Percentiles rank a stretch among this genome's conserved stretches.
Conservation (phyloP, 2,329 filamentous ascomycete species). For the Sarocladiaceae sp. region DNA sequence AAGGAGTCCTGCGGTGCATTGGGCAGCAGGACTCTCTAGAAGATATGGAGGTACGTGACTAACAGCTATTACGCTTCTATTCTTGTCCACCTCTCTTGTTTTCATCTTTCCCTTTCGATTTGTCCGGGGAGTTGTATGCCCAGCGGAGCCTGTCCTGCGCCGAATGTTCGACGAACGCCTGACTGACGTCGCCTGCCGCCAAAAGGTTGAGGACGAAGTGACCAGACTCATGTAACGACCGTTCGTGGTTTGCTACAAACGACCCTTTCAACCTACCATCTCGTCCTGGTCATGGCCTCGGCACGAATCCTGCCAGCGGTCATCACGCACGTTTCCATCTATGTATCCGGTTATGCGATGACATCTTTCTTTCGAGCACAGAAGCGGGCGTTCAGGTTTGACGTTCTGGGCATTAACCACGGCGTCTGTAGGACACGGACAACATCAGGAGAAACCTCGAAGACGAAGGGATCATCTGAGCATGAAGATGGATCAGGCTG, state of each 20-base stretch:
- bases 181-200: conserved; percentile 14
- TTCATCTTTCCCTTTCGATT: background rate
- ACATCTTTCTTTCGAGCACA: background rate
- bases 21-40: conserved; percentile 95
- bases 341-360: background rate
- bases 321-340: too few relatives aligned
- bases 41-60: conserved; percentile 89
- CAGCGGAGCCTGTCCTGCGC: background rate
- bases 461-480: conserved; percentile 33
- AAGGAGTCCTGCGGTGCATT: conserved; percentile 94
- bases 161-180: background rate
- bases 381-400: conserved; percentile 6
- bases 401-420: conserved; percentile 10
- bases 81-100: conserved; percentile 7
- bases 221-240: conserved; percentile 73
- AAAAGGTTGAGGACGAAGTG: conserved; percentile 80
- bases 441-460: conserved; percentile 31
- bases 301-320: too few relatives aligned
- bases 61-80: conserved; percentile 1
- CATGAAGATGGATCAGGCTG: background rate
- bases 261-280: background rate
- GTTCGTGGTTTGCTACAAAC: background rate
- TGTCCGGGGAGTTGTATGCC: background rate
- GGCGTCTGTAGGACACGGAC: conserved; percentile 25
- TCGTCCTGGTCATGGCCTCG: too few relatives aligned